Conservation (phyloP, 768 basidiomycete genomes). For the Tylopilus subfusipes region DNA sequence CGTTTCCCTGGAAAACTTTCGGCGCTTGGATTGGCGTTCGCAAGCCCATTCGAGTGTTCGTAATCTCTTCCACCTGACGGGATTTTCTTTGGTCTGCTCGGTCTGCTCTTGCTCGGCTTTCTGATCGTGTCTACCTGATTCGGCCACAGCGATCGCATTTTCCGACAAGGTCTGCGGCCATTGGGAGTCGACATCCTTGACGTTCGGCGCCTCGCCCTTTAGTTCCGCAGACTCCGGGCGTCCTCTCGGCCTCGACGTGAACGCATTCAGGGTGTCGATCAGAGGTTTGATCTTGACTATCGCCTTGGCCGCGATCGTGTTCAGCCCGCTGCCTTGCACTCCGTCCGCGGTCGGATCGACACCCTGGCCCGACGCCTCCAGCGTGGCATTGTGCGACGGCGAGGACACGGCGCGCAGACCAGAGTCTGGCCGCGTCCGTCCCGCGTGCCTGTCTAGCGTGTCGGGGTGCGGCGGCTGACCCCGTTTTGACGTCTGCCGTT, state of each 20-base stretch:
- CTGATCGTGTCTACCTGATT: not conserved
- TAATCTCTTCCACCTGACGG: conserved; percentile 18
- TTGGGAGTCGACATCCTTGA: not conserved
- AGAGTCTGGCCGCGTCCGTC: conserved; percentile 16
- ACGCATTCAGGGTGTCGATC: conserved; percentile 15
- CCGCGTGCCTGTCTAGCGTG: not conserved
- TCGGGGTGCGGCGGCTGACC: conserved; percentile 8
- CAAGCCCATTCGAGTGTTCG: conserved; percentile 47
- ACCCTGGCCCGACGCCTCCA: conserved; percentile 4
- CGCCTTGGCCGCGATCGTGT: conserved; percentile 11
- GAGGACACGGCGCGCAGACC: conserved; percentile 29
- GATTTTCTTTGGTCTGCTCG: conserved; percentile 10
- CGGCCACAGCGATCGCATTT: conserved; percentile 1
- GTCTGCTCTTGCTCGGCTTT: conserved; percentile 5
- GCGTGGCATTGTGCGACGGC: conserved; percentile 27
- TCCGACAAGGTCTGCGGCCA: not conserved
- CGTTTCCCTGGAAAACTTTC: conserved; percentile 23
- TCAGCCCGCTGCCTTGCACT: not conserved
- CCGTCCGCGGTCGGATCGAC: not conserved
- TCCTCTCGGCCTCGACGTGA: conserved; percentile 10
- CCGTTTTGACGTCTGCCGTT: conserved; percentile 53
- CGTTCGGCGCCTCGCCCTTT: not conserved
- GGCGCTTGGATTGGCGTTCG: conserved; percentile 37
- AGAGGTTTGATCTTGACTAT: conserved; percentile 24
- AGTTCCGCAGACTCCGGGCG: not conserved